Evolutionary conservation across 176 grass and related monocot species (phyloP).

Genomic region (Saccharum spontaneum): DNA sequence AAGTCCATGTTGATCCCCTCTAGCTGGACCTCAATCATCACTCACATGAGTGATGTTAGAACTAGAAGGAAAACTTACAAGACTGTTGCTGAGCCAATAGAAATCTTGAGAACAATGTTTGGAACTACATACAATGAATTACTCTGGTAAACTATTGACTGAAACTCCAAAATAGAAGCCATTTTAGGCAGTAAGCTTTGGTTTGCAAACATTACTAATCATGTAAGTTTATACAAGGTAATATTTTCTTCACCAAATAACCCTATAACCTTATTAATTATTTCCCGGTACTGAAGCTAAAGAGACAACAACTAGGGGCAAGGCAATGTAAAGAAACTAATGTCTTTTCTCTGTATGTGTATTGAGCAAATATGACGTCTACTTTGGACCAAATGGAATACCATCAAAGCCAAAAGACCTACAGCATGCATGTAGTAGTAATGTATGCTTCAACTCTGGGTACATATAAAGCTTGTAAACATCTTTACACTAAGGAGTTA

Average conservation of each 20-base stretch:
- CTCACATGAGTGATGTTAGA: background rate
- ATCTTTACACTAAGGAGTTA: too few species aligned
- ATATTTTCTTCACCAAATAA: background rate
- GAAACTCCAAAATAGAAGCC: background rate
- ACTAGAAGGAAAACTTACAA: background rate
- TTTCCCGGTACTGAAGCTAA: background rate
- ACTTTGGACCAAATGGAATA: background rate
- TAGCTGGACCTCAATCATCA: background rate
- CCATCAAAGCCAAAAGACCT: background rate
- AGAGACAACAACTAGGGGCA: background rate
- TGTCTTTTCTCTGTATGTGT: background rate
- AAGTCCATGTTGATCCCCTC: background rate
- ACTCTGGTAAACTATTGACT: background rate
- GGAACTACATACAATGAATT: background rate
- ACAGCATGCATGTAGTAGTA: background rate
- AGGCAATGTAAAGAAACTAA: background rate
- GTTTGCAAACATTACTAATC: background rate
- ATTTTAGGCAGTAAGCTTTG: background rate
- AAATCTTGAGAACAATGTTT: background rate
- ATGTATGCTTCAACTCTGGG: background rate
- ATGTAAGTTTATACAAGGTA: background rate
- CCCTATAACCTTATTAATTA: background rate
- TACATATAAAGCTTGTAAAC: too few species aligned
- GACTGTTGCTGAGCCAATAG: background rate
- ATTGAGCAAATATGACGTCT: background rate